Base-by-base conservation (phyloP, 129 eudicot species). In the Lactuca sativa region DNA sequence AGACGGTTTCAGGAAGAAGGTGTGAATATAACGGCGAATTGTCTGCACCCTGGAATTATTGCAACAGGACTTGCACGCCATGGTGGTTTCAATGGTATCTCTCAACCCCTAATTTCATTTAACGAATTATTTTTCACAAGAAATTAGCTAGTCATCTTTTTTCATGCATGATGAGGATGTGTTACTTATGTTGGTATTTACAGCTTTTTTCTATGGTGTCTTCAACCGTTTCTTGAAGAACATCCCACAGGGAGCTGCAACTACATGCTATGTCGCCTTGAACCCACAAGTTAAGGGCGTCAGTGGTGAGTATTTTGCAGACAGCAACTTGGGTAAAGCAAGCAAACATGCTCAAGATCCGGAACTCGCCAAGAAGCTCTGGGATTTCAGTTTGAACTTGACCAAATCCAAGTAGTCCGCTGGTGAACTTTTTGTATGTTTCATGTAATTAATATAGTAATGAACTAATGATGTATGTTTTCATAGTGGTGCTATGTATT, bases 191-290 rank as follows among this genome's bases (percentile, higher is more conserved):
- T 63, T 41, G 1, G 14, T 73, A 25, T 25, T 25, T 25, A 64
- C 56, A 72, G 16, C 16, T 16, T 2, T 43, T 36, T 63, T 40
- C 13, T 17, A 25, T 30, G 0, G 15, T 74, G 49, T 64, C 16
- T 61, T 37, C 30, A 47, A 47, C 52, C 15, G 4, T 47, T 1
- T 47, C n/a, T 47, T 47, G 52, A 47, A 47, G 52, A 47, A 47
- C 52, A 12, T 47, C 52, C 15, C 52, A 12, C 52, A 77, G 91
- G 97, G 97, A 66, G 97, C 97, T 6, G 85, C 97, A 25, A 87
- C 95, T 2, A 82, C 89, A 9, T 87, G 97, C 69, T 90, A 90
- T 62, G 69, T 87, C 62, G 97, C 97, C 43, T 36, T 90, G 81
- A 74, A 90, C 70, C 95, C 95, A 3, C 78, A 79, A 34, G 86